phyloP scores from a whole-genome alignment of 2,329 filamentous ascomycete species.

The Didymella glomerata region DNA sequence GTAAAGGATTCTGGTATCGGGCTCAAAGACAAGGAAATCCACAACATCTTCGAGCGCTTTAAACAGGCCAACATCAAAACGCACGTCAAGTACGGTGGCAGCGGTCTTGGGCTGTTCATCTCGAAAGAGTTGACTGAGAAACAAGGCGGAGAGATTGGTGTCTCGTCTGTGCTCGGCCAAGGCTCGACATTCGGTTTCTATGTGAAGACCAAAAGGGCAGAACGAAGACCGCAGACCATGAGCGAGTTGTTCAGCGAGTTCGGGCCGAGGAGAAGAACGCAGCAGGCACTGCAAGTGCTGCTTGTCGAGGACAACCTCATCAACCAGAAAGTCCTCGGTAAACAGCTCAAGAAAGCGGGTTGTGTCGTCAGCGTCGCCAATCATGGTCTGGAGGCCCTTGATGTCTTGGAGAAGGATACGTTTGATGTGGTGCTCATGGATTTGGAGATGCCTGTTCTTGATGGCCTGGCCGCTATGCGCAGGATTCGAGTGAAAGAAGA shows the following conservation, averaged over 20 bases:
- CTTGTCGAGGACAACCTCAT: constrained; percentile 53
- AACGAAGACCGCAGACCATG: constrained; percentile 20
- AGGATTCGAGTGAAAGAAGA: constrained; percentile 59
- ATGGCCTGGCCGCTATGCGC: constrained; percentile 54
- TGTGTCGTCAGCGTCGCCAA: constrained; percentile 45
- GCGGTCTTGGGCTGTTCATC: constrained; percentile 57
- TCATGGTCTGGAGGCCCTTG: constrained; percentile 50
- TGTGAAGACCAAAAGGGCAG: constrained; percentile 47
- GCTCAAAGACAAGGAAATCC: constrained; percentile 51
- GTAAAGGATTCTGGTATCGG: constrained; percentile 55
- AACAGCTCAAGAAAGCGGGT: constrained; percentile 47
- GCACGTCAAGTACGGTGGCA: constrained; percentile 55
- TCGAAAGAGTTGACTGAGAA: constrained; percentile 56
- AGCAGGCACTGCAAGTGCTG: constrained; percentile 37
- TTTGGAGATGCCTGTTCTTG: constrained; percentile 65
- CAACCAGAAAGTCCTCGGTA: constrained; percentile 50
- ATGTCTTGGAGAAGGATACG: constrained; percentile 37
- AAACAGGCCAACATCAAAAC: constrained; percentile 48
- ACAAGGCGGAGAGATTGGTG: constrained; percentile 58
- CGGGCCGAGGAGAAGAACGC: constrained; percentile 2
- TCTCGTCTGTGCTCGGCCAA: constrained; percentile 48
- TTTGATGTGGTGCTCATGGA: constrained; percentile 57
- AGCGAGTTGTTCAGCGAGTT: constrained; percentile 18
- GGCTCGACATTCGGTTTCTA: constrained; percentile 58
- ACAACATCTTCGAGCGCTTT: constrained; percentile 50